Base-by-base conservation (phyloP, 1,139 yeast species). In the Blastobotrys petasosporus region DNA sequence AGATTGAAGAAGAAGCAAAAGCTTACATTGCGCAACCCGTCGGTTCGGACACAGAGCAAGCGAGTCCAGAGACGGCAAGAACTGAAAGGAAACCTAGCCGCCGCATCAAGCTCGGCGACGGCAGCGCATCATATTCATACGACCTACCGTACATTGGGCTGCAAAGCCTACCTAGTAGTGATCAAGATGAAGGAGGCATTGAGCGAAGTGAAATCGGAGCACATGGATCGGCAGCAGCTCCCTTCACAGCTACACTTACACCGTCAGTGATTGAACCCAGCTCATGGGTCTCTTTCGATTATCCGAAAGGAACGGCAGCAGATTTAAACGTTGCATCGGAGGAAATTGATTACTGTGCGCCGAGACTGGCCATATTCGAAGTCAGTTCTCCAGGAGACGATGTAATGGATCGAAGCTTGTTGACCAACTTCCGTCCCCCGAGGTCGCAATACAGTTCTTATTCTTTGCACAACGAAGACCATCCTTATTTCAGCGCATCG, bases 281-380 rank as follows among this genome's bases (percentile, higher is more conserved):
- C 12, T 17, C 47, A 11, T 39, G 47, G 47, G 39, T 32, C 30
- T 23, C 44, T 16, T 40, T 44, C 12, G 47, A 44, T 37, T 44
- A 44, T 17, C 44, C 44, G 8, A 28, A 36, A 4, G 15, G 33
- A 8, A n/a, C 33, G 4, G 12, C 15, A 13, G 9, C 9, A 8
- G 37, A 36, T 29, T 17, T 30, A 12, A 40, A 34, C 29, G 11
- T 41, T n/a, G 46, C 41, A 3, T 42, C 49, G 5, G 20, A 46
- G 6, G 32, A 46, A 8, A 34, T 52, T 11, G 58, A 53, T 29
- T 54, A 46, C 33, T 35, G 51, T 3, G 48, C 13, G 1, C 58
- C 58, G 11, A 46, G 46, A 12, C 39, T 17, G 13, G 53, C 58
- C 3, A 48, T 44, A 7, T 48, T 41, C n/a, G 35, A 44, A 16